These are phyloP conservation scores for Oidiodendron maius DNA, from an alignment of 495 filamentous ascomycete species.

Conservation along the genomic window DNA sequence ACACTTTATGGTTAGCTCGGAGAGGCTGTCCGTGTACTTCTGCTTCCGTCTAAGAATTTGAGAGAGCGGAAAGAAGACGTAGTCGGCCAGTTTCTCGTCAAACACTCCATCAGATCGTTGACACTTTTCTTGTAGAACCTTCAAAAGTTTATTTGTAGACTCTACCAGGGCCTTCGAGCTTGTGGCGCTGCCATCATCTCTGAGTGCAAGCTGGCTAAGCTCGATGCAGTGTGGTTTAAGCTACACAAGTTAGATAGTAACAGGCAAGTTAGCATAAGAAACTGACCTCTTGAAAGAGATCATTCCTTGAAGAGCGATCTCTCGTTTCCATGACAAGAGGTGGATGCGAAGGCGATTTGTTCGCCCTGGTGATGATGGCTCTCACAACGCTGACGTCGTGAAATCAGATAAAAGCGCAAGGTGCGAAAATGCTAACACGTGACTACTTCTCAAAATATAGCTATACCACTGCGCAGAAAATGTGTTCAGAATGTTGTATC, in stretches of 20 bases:
- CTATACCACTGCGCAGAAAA: too few species aligned
- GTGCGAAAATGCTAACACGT: not conserved
- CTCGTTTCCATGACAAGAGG: conserved; percentile 13
- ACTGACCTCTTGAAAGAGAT: conserved; percentile 35
- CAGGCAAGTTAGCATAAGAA: not conserved
- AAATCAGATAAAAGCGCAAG: not conserved
- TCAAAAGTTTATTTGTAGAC: conserved; percentile 46
- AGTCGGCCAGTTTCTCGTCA: conserved; percentile 83
- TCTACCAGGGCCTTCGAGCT: conserved; percentile 47
- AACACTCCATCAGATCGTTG: conserved; percentile 44
- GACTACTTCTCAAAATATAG: not conserved
- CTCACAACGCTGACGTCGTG: not conserved
- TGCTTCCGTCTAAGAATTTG: conserved; percentile 77
- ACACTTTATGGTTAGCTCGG: conserved; percentile 71
- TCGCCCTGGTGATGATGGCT: not conserved
- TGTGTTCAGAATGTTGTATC: too few species aligned
- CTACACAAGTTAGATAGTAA: conserved; percentile 33
- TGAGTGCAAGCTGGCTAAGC: conserved; percentile 64
- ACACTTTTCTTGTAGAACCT: conserved; percentile 45
- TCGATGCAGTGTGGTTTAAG: conserved; percentile 74
- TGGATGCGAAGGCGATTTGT: not conserved
- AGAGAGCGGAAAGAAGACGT: conserved; percentile 88
- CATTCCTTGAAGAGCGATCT: conserved; percentile 27
- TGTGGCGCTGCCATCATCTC: conserved; percentile 46
- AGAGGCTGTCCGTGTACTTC: conserved; percentile 59